These are phyloP conservation scores for Harrya chromipes DNA, from an alignment of 768 basidiomycete species.

Conservation along the genomic window DNA sequence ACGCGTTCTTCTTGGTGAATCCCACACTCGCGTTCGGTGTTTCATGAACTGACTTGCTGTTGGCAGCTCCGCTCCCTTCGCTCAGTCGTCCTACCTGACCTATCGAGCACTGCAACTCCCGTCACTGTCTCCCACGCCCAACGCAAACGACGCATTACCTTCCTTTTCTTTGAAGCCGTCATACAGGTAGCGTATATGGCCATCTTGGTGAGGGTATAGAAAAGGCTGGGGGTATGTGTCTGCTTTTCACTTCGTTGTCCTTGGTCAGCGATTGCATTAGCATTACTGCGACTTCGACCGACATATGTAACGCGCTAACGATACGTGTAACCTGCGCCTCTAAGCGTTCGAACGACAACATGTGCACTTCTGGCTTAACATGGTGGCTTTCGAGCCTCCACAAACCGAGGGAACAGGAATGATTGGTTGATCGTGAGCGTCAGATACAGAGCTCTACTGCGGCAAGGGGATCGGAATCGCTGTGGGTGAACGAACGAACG, in stretches of 20 bases:
- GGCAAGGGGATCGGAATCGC: background rate
- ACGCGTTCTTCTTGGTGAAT: constrained; percentile 89
- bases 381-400: no score
- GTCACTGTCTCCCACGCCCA: constrained; percentile 74
- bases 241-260: background rate
- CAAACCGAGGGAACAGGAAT: no score
- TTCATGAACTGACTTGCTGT: background rate
- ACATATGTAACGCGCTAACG: no score
- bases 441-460: background rate
- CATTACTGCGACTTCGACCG: background rate
- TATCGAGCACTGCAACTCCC: constrained; percentile 40
- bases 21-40: background rate
- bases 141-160: constrained; percentile 80
- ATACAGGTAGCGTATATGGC: constrained; percentile 85
- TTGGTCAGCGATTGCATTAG: background rate
- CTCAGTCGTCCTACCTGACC: constrained; percentile 85
- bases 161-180: constrained; percentile 84
- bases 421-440: no score
- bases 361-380: no score
- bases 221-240: background rate
- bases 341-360: no score
- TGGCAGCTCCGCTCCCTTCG: constrained; percentile 88
- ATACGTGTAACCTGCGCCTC: no score
- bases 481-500: constrained; percentile 14
- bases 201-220: constrained; percentile 64